These are phyloP conservation scores for Xylariaceae sp. DNA, from an alignment of 2,329 filamentous ascomycete species.

Conservation along the genomic window DNA sequence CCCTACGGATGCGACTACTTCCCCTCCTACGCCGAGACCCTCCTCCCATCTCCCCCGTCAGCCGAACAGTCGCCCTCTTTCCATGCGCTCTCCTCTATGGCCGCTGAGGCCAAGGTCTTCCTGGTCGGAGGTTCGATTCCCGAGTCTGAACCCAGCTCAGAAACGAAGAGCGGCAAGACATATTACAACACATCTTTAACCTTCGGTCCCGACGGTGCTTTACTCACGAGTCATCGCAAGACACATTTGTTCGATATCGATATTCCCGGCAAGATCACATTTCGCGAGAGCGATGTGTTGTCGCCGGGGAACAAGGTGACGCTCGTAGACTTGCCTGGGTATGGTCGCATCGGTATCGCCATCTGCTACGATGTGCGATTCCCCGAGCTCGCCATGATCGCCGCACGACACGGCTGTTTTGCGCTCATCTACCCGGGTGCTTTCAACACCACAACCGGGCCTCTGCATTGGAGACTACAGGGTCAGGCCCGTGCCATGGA, in stretches of 20 bases:
- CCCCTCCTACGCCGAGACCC: slow-evolving; percentile 83
- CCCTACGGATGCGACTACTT: slow-evolving; percentile 93
- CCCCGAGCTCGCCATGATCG: slow-evolving; percentile 87
- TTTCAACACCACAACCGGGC: slow-evolving; percentile 92
- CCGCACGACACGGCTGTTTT: slow-evolving; percentile 82
- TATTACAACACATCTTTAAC: slow-evolving; percentile 90
- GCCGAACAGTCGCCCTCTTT: slow-evolving; percentile 73
- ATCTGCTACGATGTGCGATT: slow-evolving; percentile 99
- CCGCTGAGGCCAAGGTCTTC: slow-evolving; percentile 74
- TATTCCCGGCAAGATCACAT: slow-evolving; percentile 91
- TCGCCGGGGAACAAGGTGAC: slow-evolving; percentile 82
- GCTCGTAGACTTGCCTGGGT: slow-evolving; percentile 80
- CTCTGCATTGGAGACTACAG: slow-evolving; percentile 84
- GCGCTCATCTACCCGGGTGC: slow-evolving; percentile 91
- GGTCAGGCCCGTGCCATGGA: slow-evolving; percentile 83
- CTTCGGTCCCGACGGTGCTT: slow-evolving; percentile 73
- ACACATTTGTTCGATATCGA: slow-evolving; percentile 97
- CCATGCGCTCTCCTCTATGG: slow-evolving; percentile 78
- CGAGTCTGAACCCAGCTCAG: slow-evolving; percentile 57
- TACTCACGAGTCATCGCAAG: slow-evolving; percentile 89
- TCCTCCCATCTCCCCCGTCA: slow-evolving; percentile 73
- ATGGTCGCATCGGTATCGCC: slow-evolving; percentile 81
- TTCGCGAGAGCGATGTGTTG: slow-evolving; percentile 87
- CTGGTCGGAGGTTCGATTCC: slow-evolving; percentile 91
- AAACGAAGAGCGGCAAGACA: slow-evolving; percentile 39